Evolutionary conservation across 2,329 filamentous ascomycete genomes (phyloP).

Genomic region (Alternaria sp.): DNA sequence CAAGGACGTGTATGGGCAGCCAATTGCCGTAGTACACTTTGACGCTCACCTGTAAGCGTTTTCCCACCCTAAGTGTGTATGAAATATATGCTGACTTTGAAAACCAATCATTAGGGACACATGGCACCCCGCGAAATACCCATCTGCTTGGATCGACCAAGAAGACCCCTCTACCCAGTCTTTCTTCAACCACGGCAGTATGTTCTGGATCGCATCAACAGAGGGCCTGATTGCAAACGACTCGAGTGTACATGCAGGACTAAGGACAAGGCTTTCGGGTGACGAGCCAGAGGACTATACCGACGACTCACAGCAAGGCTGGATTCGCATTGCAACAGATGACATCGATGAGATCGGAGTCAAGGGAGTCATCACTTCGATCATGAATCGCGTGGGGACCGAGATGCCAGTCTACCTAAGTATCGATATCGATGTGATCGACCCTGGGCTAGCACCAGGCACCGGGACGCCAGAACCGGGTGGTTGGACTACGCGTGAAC

Average conservation of each 20-base stretch:
- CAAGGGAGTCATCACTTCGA: constrained; percentile 72
- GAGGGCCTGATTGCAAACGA: constrained; percentile 81
- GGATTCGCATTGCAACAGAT: constrained; percentile 81
- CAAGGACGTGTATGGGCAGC: constrained; percentile 55
- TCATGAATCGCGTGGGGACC: constrained; percentile 75
- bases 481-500: constrained; percentile 88
- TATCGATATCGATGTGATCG: constrained; percentile 83
- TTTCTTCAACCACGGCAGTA: constrained; percentile 86
- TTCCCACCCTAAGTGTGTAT: background rate
- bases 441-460: constrained; percentile 76
- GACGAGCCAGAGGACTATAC: constrained; percentile 75
- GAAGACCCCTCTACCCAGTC: constrained; percentile 67
- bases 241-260: constrained; percentile 81
- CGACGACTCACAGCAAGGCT: constrained; percentile 76
- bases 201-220: constrained; percentile 88
- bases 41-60: constrained; percentile 65
- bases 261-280: constrained; percentile 76
- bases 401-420: constrained; percentile 82
- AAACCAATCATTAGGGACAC: constrained; percentile 60
- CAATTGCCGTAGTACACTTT: constrained; percentile 61
- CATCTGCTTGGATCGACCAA: constrained; percentile 72
- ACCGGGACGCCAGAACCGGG: constrained; percentile 91
- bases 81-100: background rate
- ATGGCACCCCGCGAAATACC: constrained; percentile 84
- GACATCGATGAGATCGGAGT: constrained; percentile 87